phyloP scores from a whole-genome alignment of 371 early-diverging fungal species.

The Rhizomucor pusillus region DNA sequence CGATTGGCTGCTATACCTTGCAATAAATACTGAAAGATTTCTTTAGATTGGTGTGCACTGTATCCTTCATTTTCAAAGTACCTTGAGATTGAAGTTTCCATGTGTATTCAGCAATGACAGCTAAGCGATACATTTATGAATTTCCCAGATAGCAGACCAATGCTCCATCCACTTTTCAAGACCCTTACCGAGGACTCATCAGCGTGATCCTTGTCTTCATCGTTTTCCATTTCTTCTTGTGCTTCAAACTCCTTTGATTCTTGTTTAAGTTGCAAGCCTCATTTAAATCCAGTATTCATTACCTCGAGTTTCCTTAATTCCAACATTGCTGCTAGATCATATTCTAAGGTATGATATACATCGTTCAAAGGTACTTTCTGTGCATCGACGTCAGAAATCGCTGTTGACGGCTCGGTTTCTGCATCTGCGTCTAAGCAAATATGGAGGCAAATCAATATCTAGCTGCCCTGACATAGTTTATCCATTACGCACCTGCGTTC shows the following conservation, averaged over 20 bases:
- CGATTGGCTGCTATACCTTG: constrained; percentile 75
- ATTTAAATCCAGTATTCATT: not conserved
- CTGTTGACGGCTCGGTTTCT: not conserved
- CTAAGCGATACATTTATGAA: constrained; percentile 5
- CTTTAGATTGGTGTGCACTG: not conserved
- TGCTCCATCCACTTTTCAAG: not conserved
- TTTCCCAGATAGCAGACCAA: too few relatives aligned
- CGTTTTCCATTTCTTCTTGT: constrained; percentile 52
- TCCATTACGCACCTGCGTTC: not conserved
- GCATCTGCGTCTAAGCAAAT: constrained; percentile 3
- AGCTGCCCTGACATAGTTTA: not conserved
- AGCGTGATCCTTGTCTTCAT: constrained; percentile 46
- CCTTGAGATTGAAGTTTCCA: constrained; percentile 59
- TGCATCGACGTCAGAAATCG: not conserved
- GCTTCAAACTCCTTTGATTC: constrained; percentile 40
- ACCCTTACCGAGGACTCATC: constrained; percentile 22
- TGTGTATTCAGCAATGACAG: constrained; percentile 49
- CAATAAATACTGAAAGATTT: constrained; percentile 57
- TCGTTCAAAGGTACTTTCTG: constrained; percentile 57
- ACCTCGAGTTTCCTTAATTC: constrained; percentile 62
- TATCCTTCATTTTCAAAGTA: constrained; percentile 8
- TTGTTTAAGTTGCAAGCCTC: not conserved
- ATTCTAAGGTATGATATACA: constrained; percentile 78
- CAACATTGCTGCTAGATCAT: constrained; percentile 67
- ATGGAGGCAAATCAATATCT: too few relatives aligned